phyloP scores from a whole-genome alignment of 805 yeast genomes.

The Candida insectorum region DNA sequence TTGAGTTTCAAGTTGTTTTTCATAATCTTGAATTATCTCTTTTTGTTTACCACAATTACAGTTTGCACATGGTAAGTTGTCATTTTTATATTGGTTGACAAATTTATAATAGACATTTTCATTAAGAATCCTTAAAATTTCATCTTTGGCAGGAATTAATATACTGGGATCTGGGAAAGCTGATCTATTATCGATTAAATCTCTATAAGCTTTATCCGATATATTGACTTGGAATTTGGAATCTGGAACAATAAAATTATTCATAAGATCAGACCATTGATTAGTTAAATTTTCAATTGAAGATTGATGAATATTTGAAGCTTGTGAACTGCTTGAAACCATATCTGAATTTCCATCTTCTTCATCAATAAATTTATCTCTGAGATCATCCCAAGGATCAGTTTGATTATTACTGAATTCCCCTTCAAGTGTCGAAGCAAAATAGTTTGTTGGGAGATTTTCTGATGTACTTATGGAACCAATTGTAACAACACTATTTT shows the following conservation, averaged over 20 bases:
- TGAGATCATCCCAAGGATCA: constrained; percentile 18
- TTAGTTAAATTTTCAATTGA: not conserved
- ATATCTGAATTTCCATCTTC: constrained; percentile 4
- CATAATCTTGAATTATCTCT: not conserved
- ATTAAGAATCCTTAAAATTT: constrained; percentile 28
- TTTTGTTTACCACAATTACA: constrained; percentile 5
- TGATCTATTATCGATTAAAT: constrained; percentile 15
- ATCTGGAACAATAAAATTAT: constrained; percentile 36
- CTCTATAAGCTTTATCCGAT: constrained; percentile 34
- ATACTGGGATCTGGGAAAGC: constrained; percentile 25
- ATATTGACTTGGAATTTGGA: constrained; percentile 50
- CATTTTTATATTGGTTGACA: constrained; percentile 9
- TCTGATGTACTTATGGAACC: constrained; percentile 16
- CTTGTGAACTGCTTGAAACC: not conserved
- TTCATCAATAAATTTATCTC: constrained; percentile 8
- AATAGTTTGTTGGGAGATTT: constrained; percentile 19
- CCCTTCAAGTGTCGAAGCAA: constrained; percentile 23
- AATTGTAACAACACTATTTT: constrained; percentile 3
- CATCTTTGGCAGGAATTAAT: constrained; percentile 26
- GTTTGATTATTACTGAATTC: constrained; percentile 4
- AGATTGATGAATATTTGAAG: constrained; percentile 2
- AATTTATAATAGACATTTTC: constrained; percentile 30
- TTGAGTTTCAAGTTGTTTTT: not conserved
- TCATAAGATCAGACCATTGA: constrained; percentile 40
- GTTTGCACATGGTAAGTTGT: constrained; percentile 1